Percentiles rank a stretch among this genome's conserved stretches.
phyloP scores from a whole-genome alignment of 371 early-diverging fungal genomes.

The Batrachochytrium dendrobatidis region DNA sequence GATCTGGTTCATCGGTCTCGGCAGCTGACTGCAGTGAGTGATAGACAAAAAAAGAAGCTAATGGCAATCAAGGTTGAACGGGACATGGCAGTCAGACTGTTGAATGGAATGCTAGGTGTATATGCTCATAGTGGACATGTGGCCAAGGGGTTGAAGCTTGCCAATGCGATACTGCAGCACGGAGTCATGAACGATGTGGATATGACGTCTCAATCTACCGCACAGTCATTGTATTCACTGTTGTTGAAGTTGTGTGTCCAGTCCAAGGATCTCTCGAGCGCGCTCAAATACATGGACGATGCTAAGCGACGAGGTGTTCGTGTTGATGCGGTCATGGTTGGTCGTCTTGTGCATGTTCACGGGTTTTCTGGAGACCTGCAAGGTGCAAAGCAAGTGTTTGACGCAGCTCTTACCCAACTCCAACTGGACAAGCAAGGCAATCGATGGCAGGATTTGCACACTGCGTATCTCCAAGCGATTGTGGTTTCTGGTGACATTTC shows the following conservation, averaged over 20 bases:
- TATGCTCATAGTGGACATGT: not conserved
- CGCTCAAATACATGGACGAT: constrained; percentile 3
- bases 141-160: constrained; percentile 7
- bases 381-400: constrained; percentile 5
- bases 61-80: not conserved
- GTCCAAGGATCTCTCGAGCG: not conserved
- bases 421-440: not conserved
- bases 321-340: constrained; percentile 10
- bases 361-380: constrained; percentile 6
- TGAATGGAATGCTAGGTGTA: not conserved
- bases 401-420: constrained; percentile 4
- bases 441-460: constrained; percentile 7
- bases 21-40: too few species aligned
- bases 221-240: constrained; percentile 3
- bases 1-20: not conserved
- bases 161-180: not conserved
- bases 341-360: constrained; percentile 11
- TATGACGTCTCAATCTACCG: not conserved
- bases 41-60: too few species aligned
- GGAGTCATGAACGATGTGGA: not conserved
- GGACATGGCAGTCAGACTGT: not conserved
- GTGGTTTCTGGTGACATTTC: not conserved
- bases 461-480: constrained; percentile 9
- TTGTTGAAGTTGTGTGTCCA: constrained; percentile 10
- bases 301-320: constrained; percentile 8